phyloP scores from a whole-genome alignment of 164 flowering plant species.

The Amborella trichopoda region DNA sequence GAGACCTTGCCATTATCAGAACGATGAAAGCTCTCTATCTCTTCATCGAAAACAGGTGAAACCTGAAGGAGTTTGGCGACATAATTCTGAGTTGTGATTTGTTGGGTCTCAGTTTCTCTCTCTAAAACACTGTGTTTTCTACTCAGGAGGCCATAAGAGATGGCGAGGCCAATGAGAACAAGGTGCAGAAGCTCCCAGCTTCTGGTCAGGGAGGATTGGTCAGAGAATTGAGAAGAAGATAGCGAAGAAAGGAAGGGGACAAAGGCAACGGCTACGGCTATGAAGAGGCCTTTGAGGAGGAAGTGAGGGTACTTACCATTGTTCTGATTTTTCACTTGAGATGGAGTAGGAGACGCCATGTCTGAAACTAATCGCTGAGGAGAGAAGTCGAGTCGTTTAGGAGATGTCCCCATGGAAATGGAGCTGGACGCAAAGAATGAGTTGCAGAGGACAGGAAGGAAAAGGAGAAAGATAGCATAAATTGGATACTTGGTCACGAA shows the following conservation, averaged over 20 bases:
- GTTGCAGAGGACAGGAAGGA: slow-evolving; percentile 39
- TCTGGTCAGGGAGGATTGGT: slow-evolving; percentile 36
- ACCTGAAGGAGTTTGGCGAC: slow-evolving; percentile 66
- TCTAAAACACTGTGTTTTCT: slow-evolving; percentile 37
- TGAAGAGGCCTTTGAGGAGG: slow-evolving; percentile 31
- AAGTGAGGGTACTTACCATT: slow-evolving; percentile 26
- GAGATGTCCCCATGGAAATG: neutral
- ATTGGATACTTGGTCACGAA: neutral
- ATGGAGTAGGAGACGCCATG: slow-evolving; percentile 1
- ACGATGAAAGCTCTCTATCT: slow-evolving; percentile 27
- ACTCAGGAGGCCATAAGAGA: slow-evolving; percentile 87
- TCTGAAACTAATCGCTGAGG: slow-evolving; percentile 15
- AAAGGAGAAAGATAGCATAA: slow-evolving; percentile 6
- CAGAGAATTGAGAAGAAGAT: slow-evolving; percentile 57
- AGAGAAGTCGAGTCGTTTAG: slow-evolving; percentile 7
- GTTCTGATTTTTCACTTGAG: slow-evolving; percentile 24
- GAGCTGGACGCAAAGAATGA: too few relatives aligned
- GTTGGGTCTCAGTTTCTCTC: slow-evolving; percentile 22
- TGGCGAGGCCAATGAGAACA: slow-evolving; percentile 76
- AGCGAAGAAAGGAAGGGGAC: slow-evolving; percentile 63
- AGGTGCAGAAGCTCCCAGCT: slow-evolving; percentile 93
- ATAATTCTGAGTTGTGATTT: slow-evolving; percentile 44
- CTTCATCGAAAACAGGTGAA: slow-evolving; percentile 75
- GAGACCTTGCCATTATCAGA: slow-evolving; percentile 44
- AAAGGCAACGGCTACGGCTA: slow-evolving; percentile 25